Percentiles rank a stretch among this genome's conserved stretches.
phyloP scores from a whole-genome alignment of 2,329 filamentous ascomycete genomes.

The Ascochyta clinopodiicola region DNA sequence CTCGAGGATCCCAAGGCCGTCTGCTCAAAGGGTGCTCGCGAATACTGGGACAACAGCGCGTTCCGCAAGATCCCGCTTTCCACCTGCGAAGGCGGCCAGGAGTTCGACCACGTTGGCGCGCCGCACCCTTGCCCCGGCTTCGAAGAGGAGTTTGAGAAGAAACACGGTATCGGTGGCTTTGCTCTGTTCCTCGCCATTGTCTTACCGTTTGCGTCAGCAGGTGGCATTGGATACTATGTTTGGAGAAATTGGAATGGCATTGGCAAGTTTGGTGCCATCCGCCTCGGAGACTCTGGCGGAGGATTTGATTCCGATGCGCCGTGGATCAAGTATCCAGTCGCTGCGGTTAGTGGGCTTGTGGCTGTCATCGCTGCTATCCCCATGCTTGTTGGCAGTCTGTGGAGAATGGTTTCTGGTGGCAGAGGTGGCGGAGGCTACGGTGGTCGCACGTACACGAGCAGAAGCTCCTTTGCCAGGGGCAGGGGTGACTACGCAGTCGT shows the following conservation, averaged over 20 bases:
- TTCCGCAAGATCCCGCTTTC: constrained; percentile 90
- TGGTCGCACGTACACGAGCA: constrained; percentile 80
- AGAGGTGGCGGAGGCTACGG: constrained; percentile 56
- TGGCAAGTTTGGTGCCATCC: constrained; percentile 86
- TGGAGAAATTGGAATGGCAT: constrained; percentile 86
- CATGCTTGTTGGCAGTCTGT: constrained; percentile 73
- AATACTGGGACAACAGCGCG: constrained; percentile 85
- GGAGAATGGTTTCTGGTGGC: constrained; percentile 65
- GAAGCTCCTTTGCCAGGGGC: constrained; percentile 86
- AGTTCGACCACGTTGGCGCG: constrained; percentile 72
- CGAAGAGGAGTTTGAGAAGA: constrained; percentile 81
- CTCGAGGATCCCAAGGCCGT: constrained; percentile 66
- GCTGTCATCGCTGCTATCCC: constrained; percentile 64
- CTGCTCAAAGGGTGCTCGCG: constrained; percentile 72
- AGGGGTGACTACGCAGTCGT: constrained; percentile 87
- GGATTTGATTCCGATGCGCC: constrained; percentile 69
- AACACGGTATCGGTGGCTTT: constrained; percentile 71
- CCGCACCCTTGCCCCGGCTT: constrained; percentile 75
- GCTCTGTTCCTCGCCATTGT: constrained; percentile 86
- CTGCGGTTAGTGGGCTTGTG: constrained; percentile 60
- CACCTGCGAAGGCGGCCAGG: constrained; percentile 78
- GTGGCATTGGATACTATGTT: constrained; percentile 79
- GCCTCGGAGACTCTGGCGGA: constrained; percentile 72
- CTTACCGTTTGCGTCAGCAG: constrained; percentile 74
- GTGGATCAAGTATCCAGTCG: constrained; percentile 78